phyloP scores from a whole-genome alignment of 768 basidiomycete species.

The Tricholoma furcatifolium region DNA sequence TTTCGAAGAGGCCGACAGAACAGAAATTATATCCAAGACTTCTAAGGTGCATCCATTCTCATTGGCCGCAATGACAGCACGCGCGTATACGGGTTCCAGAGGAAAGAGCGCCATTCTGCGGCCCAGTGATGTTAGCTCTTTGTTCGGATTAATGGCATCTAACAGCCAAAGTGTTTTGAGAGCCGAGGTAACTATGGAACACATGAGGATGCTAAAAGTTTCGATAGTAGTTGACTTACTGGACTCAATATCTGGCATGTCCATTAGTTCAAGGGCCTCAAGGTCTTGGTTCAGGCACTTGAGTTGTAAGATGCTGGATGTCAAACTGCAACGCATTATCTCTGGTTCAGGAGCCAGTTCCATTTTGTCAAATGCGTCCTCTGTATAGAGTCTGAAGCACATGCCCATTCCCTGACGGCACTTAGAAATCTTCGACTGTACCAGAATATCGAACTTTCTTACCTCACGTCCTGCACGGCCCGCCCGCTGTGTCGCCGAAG shows the following conservation, averaged over 20 bases:
- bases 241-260: constrained; percentile 72
- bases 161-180: constrained; percentile 76
- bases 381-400: constrained; percentile 93
- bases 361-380: constrained; percentile 71
- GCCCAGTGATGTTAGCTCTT: constrained; percentile 69
- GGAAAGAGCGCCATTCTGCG: constrained; percentile 89
- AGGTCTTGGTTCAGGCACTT: constrained; percentile 82
- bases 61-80: constrained; percentile 77
- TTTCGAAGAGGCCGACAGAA: constrained; percentile 79
- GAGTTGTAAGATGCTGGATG: constrained; percentile 81
- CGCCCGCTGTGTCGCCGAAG: constrained; percentile 89
- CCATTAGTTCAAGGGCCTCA: constrained; percentile 84
- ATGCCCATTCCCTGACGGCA: constrained; percentile 63
- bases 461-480: constrained; percentile 97
- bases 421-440: background rate
- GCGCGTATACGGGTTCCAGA: constrained; percentile 81
- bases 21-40: constrained; percentile 80
- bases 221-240: constrained; percentile 47
- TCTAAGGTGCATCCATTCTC: constrained; percentile 72
- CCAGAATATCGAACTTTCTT: constrained; percentile 10
- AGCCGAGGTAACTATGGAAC: constrained; percentile 53
- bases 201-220: background rate
- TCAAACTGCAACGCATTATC: constrained; percentile 84
- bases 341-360: constrained; percentile 75
- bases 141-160: constrained; percentile 69